Conservation (phyloP, 148 eudicot species). For the Chenopodium quinoa region DNA sequence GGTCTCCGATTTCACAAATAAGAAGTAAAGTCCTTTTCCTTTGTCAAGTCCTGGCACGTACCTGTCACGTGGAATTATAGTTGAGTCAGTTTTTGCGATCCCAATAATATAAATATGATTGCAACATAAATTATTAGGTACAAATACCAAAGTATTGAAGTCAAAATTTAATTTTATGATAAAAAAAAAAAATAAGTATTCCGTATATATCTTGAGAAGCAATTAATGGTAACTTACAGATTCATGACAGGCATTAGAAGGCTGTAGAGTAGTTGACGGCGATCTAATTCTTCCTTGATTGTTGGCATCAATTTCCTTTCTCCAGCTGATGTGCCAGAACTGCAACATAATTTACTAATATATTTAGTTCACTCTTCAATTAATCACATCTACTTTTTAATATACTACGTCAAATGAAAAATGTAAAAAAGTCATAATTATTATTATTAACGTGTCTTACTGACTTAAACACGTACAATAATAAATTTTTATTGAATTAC, state of each 20-base stretch:
- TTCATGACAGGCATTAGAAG: conserved; percentile 96
- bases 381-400: not conserved
- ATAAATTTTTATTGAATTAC: too few species aligned
- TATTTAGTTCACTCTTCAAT: not conserved
- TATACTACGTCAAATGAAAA: too few species aligned
- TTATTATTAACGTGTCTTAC: too few species aligned
- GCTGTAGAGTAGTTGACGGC: conserved; percentile 76
- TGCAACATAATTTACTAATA: conserved; percentile 20
- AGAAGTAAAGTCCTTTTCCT: conserved; percentile 80
- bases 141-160: conserved; percentile 4
- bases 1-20: conserved; percentile 77
- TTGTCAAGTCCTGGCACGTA: conserved; percentile 79
- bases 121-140: conserved; percentile 34
- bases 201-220: not conserved
- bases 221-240: conserved; percentile 46
- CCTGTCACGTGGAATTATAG: conserved; percentile 37
- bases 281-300: conserved; percentile 73
- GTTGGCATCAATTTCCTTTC: conserved; percentile 91
- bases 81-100: conserved; percentile 18
- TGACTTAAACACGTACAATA: too few species aligned
- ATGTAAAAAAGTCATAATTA: too few species aligned
- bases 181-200: too few species aligned
- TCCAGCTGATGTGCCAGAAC: conserved; percentile 93
- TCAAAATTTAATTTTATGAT: not conserved
- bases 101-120: conserved; percentile 5